These are phyloP conservation scores for Elongisporangium prolatum DNA, from an alignment of 352 stramenopile genomes.

Conservation along the genomic window DNA sequence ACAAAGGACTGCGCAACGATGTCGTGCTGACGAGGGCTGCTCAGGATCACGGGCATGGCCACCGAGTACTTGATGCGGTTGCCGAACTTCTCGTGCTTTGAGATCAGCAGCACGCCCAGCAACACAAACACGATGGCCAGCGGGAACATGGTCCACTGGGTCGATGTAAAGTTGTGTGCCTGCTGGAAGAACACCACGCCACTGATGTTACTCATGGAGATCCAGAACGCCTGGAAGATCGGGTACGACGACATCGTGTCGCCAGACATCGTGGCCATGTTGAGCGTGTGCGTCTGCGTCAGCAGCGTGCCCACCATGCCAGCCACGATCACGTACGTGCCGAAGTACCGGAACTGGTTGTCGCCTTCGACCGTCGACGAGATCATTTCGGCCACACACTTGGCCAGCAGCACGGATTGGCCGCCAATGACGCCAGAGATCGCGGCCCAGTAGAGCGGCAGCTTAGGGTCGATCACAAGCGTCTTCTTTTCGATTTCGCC, in stretches of 20 bases:
- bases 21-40: slow-evolving; percentile 77
- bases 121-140: slow-evolving; percentile 65
- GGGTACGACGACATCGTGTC: slow-evolving; percentile 86
- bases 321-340: slow-evolving; percentile 73
- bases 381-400: slow-evolving; percentile 84
- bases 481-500: slow-evolving; percentile 80
- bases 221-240: slow-evolving; percentile 88
- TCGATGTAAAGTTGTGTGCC: slow-evolving; percentile 69
- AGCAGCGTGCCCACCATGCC: slow-evolving; percentile 73
- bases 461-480: slow-evolving; percentile 80
- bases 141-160: slow-evolving; percentile 84
- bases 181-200: slow-evolving; percentile 88
- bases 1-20: slow-evolving; percentile 88
- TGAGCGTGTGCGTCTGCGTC: slow-evolving; percentile 83
- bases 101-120: slow-evolving; percentile 71
- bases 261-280: slow-evolving; percentile 79
- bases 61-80: slow-evolving; percentile 88
- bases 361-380: slow-evolving; percentile 73
- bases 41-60: slow-evolving; percentile 84
- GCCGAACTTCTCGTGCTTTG: slow-evolving; percentile 87
- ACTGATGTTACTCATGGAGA: slow-evolving; percentile 85
- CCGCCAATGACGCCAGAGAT: slow-evolving; percentile 82
- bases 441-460: slow-evolving; percentile 83
- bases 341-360: slow-evolving; percentile 86
- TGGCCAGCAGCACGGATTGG: slow-evolving; percentile 79